Percentiles rank a stretch among this genome's conserved stretches.
Evolutionary conservation across 2,329 filamentous ascomycete species (phyloP).

Genomic region (Gnomoniopsis smithogilvyi): DNA sequence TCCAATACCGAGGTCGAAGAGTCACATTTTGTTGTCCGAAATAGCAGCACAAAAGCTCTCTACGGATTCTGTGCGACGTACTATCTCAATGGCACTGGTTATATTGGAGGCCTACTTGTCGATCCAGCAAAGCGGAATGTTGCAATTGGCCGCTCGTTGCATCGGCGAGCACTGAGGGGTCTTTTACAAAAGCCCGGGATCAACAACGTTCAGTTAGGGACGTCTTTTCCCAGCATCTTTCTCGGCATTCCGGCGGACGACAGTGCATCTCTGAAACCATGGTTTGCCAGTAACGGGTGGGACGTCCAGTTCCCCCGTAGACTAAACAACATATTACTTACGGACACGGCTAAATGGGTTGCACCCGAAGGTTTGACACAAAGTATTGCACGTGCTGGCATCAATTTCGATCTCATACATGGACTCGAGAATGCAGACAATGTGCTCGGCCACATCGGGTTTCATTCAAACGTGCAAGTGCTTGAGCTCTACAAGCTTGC

Average conservation of each 20-base stretch:
- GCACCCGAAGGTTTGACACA: constrained; percentile 75
- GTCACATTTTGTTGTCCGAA: constrained; percentile 86
- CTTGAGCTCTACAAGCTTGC: constrained; percentile 77
- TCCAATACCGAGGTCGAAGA: constrained; percentile 70
- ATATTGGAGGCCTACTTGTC: constrained; percentile 84
- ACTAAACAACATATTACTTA: constrained; percentile 67
- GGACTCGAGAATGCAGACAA: constrained; percentile 72
- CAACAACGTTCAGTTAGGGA: constrained; percentile 78
- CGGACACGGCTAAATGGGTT: constrained; percentile 68
- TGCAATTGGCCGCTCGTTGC: constrained; percentile 86
- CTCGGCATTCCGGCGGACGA: constrained; percentile 70
- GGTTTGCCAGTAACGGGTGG: constrained; percentile 92
- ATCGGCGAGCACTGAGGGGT: constrained; percentile 77
- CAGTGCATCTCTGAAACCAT: constrained; percentile 53
- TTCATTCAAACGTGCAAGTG: constrained; percentile 72
- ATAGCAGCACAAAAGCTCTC: constrained; percentile 84
- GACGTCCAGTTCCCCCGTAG: constrained; percentile 62
- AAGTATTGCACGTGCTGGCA: constrained; percentile 67
- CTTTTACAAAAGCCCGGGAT: constrained; percentile 68
- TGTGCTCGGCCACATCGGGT: constrained; percentile 71
- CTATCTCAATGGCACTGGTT: constrained; percentile 67
- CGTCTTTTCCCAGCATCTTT: constrained; percentile 79
- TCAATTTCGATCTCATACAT: constrained; percentile 80
- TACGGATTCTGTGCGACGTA: constrained; percentile 94
- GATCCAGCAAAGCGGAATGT: constrained; percentile 82